These are phyloP conservation scores for Polyporus arcularius DNA, from an alignment of 768 basidiomycete genomes.

Conservation along the genomic window DNA sequence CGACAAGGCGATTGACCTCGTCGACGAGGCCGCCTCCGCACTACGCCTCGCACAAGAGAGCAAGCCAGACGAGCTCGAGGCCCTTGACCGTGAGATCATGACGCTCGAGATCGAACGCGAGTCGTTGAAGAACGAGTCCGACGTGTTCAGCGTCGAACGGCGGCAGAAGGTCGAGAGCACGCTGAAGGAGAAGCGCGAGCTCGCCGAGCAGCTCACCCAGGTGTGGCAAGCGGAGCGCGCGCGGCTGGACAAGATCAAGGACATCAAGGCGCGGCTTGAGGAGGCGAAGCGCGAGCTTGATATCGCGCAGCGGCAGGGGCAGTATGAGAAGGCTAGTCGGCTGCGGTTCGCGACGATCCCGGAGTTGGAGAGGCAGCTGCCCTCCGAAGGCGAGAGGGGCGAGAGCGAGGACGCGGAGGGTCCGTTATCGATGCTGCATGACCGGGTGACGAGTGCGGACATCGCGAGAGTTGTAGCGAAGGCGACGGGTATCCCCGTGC, in stretches of 20 bases:
- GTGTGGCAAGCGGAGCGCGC: constrained; percentile 80
- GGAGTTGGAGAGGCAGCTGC: constrained; percentile 72
- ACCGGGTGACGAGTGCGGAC: constrained; percentile 86
- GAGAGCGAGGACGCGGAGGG: constrained; percentile 49
- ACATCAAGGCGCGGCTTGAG: constrained; percentile 73
- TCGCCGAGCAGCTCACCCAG: constrained; percentile 59
- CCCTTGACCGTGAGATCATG: constrained; percentile 78
- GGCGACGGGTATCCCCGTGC: constrained; percentile 88
- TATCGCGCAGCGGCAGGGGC: constrained; percentile 86
- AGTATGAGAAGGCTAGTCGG: constrained; percentile 81
- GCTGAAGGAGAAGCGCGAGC: constrained; percentile 58
- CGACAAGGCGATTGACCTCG: constrained; percentile 89
- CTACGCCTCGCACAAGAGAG: constrained; percentile 87
- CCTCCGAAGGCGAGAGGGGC: constrained; percentile 43
- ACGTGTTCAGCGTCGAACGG: constrained; percentile 81
- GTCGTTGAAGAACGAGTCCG: constrained; percentile 84
- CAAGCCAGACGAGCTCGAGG: constrained; percentile 84
- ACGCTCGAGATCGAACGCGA: constrained; percentile 90
- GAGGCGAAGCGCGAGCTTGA: constrained; percentile 85
- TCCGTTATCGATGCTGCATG: constrained; percentile 72
- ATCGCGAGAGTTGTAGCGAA: constrained; percentile 88
- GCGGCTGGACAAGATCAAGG: constrained; percentile 68
- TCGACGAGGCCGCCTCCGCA: constrained; percentile 91
- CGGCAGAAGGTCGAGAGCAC: constrained; percentile 65
- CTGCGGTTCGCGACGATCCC: constrained; percentile 86